phyloP scores from a whole-genome alignment of 257 asterid species.

The Solanum rostratum region DNA sequence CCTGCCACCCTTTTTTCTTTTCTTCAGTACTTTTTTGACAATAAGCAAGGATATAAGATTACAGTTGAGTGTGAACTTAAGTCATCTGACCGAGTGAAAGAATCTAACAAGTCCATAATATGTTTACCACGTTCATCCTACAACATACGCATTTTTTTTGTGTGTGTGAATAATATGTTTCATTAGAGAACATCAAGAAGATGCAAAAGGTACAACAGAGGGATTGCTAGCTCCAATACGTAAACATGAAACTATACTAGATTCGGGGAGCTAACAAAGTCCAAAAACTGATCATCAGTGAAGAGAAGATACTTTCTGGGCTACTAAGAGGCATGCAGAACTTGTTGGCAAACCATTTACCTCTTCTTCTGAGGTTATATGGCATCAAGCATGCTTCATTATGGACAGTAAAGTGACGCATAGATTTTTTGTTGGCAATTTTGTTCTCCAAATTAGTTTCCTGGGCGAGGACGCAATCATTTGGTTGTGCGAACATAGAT shows the following conservation, averaged over 20 bases:
- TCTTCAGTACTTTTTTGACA: neutral
- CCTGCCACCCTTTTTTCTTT: neutral
- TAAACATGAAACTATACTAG: neutral
- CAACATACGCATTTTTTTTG: neutral
- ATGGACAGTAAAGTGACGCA: neutral
- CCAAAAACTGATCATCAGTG: neutral
- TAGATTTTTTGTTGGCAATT: neutral
- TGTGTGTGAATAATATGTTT: neutral
- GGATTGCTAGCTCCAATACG: neutral
- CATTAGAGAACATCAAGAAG: neutral
- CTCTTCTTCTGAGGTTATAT: neutral
- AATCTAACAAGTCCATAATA: neutral
- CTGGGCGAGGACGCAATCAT: neutral
- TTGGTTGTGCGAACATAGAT: neutral
- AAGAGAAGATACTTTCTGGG: neutral
- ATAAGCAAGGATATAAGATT: neutral
- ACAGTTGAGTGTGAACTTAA: neutral
- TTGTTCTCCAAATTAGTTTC: neutral
- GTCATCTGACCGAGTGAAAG: neutral
- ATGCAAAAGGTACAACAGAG: neutral
- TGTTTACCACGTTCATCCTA: neutral
- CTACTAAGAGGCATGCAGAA: neutral
- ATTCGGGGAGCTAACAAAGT: neutral
- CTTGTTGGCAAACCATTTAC: neutral
- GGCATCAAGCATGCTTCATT: neutral